phyloP scores from a whole-genome alignment of 306 rosid genomes.

The Parietaria judaica region DNA sequence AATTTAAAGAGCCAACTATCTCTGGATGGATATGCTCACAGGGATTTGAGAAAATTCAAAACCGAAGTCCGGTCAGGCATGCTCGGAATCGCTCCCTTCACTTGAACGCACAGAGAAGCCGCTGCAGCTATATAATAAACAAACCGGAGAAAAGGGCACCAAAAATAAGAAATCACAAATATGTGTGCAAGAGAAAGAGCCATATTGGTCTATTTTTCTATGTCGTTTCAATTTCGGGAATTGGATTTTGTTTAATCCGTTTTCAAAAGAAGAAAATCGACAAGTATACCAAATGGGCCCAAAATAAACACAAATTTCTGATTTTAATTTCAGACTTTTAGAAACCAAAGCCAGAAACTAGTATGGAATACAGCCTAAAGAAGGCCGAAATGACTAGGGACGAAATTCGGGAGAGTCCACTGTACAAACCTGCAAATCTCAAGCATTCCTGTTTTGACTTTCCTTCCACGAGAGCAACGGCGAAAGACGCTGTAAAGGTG shows the following conservation, averaged over 20 bases:
- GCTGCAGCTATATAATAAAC: constrained; percentile 65
- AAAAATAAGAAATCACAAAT: neutral
- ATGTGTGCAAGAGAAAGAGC: neutral
- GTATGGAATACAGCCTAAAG: neutral
- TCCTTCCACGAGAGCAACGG: constrained; percentile 82
- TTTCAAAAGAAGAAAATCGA: no score
- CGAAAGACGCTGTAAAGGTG: constrained; percentile 88
- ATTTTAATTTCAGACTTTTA: no score
- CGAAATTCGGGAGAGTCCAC: neutral
- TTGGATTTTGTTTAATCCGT: no score
- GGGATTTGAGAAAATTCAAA: constrained; percentile 49
- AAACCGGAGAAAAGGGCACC: neutral
- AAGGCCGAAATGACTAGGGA: constrained; percentile 2
- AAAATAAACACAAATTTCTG: no score
- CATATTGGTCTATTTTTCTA: no score
- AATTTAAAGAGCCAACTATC: neutral
- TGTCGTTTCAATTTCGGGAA: no score
- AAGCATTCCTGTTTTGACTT: constrained; percentile 65
- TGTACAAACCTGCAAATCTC: constrained; percentile 59
- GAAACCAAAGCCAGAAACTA: no score
- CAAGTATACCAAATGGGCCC: no score
- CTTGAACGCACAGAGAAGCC: constrained; percentile 91
- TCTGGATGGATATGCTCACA: constrained; percentile 17
- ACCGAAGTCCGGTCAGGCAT: constrained; percentile 84
- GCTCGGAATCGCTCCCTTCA: constrained; percentile 95